Evolutionary conservation across 2,329 filamentous ascomycete genomes (phyloP).

Genomic region (Immersiporthe knoxdaviesiana): DNA sequence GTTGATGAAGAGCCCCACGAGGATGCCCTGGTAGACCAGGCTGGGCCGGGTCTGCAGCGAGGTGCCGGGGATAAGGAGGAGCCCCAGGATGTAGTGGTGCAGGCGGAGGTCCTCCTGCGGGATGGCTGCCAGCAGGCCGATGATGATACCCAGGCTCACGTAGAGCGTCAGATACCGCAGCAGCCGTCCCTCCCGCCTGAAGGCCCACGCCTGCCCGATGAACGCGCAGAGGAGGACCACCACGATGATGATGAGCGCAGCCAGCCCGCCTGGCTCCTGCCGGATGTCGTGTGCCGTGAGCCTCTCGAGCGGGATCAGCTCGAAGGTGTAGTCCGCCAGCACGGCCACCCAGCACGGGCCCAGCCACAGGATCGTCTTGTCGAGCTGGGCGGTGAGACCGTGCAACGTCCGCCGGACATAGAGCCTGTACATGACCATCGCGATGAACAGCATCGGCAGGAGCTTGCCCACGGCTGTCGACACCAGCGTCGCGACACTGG

Average conservation of each 20-base stretch:
- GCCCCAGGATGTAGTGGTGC: constrained; percentile 75
- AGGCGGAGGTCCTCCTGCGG: constrained; percentile 70
- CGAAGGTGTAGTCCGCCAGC: constrained; percentile 76
- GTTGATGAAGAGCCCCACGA: constrained; percentile 76
- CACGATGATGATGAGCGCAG: constrained; percentile 67
- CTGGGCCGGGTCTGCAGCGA: constrained; percentile 70
- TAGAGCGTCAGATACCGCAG: constrained; percentile 68
- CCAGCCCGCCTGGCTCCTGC: constrained; percentile 69
- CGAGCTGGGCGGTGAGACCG: constrained; percentile 64
- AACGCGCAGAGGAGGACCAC: constrained; percentile 65
- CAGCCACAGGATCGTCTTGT: constrained; percentile 73
- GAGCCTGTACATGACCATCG: constrained; percentile 69
- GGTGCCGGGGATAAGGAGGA: constrained; percentile 73
- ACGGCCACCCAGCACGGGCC: constrained; percentile 72
- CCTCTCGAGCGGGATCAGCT: constrained; percentile 72
- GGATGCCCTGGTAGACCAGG: constrained; percentile 71
- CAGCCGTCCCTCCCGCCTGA: constrained; percentile 69
- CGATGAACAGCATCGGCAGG: constrained; percentile 70
- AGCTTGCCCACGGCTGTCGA: constrained; percentile 53
- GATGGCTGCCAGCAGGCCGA: constrained; percentile 56
- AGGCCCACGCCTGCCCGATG: constrained; percentile 68
- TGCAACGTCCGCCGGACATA: constrained; percentile 59
- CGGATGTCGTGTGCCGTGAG: constrained; percentile 71
- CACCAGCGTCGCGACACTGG: constrained; percentile 65
- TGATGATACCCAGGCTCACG: constrained; percentile 52